Conservation (phyloP, 768 basidiomycete genomes). For the Lactarius evosmus region DNA sequence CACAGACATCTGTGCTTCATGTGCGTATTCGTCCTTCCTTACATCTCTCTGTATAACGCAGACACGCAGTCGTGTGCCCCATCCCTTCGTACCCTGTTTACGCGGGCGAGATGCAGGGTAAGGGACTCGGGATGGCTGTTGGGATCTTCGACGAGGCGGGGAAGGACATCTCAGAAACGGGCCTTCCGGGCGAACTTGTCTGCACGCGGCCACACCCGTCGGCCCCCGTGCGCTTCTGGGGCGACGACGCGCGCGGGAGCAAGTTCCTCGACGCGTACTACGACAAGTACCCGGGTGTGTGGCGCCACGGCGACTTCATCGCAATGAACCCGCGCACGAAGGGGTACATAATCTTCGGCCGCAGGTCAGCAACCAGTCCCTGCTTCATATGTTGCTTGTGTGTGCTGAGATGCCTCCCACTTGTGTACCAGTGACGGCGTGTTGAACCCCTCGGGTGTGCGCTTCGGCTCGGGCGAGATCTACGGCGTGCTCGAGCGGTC, state of each 20-base stretch:
- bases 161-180: conserved; percentile 46
- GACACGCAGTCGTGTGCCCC: conserved; percentile 49
- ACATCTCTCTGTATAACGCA: conserved; percentile 4
- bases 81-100: conserved; percentile 52
- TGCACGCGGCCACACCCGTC: conserved; percentile 70
- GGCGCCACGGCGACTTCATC: conserved; percentile 70
- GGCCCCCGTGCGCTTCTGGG: conserved; percentile 65
- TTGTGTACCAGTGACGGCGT: conserved; percentile 53
- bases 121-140: conserved; percentile 61
- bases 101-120: conserved; percentile 63
- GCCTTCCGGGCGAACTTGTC: conserved; percentile 58
- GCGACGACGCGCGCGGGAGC: conserved; percentile 49
- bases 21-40: conserved; percentile 40
- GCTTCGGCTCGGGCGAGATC: conserved; percentile 83
- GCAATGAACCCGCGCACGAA: conserved; percentile 59
- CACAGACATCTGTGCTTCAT: conserved; percentile 66
- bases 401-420: conserved; percentile 22
- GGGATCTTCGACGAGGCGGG: conserved; percentile 56
- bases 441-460: conserved; percentile 74
- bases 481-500: conserved; percentile 60
- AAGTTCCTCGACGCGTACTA: conserved; percentile 66
- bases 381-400: background rate
- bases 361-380: conserved; percentile 43
- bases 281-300: conserved; percentile 58
- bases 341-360: conserved; percentile 59